Base-by-base conservation (phyloP, 345 rosid species). In the Heritiera fomes region DNA sequence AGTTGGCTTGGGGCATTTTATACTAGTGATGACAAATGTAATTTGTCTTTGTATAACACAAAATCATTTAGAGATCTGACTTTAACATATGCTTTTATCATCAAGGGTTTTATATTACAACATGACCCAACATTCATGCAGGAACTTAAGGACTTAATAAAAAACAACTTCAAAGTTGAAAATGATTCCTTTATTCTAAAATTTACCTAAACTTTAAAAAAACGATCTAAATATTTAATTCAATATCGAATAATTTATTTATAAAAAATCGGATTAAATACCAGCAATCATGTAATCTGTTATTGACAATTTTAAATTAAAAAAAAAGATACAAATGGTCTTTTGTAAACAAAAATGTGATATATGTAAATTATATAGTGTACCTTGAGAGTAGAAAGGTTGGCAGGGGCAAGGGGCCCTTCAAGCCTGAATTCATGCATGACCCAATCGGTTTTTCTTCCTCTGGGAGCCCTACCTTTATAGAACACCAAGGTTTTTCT, bases 371-470 rank as follows among this genome's bases (percentile, higher is more conserved):
- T 34, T 34, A 1, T 34, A 34, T 34, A 34, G 38, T 34, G 3
- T 74, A 90, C 95, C 95, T 83, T 83, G 45, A 71, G 70, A 18
- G 87, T 67, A 32, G 84, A 60, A 56, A 61, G 9, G 40, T 70
- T 65, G n/a, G 90, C 87, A 68, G 87, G 84, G 7, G 76, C 84
- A 66, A 78, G 83, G 52, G 91, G 83, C 4, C 85, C 92, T 64
- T 95, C 89, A 15, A 93, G 87, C 45, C 98, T 87, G 75, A 93
- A 95, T 64, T 95, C 99, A 75, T 95, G 99, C 99, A 95, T 92
- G 68, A 95, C 97, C 98, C 99, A 95, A 30, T 87, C 88, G 23
- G 92, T 84, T 80, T 92, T 95, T 8, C 76, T 82, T 34, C 99
- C 99, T 80, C 84, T 93, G 9, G 99, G 99, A 73, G 99, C 99